Base-by-base conservation (phyloP, 208 protist species). In the Trypanosoma cruzi region DNA sequence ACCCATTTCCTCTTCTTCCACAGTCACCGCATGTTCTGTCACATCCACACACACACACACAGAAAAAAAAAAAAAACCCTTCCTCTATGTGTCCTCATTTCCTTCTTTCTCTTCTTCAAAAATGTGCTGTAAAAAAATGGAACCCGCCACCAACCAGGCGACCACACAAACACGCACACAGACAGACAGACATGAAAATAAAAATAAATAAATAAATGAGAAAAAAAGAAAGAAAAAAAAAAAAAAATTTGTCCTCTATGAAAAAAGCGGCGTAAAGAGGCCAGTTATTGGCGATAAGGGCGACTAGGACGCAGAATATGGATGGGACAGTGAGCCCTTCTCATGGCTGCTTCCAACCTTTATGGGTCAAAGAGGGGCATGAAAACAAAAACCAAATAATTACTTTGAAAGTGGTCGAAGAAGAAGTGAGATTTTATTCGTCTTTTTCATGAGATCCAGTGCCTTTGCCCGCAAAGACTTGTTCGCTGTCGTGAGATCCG, bases 391-490 rank as follows among this genome's bases (percentile, higher is more conserved):
- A 24, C 31, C 40, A 13, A 34, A 32, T 36, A 28, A 26, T 22
- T 67, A 73, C 28, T 60, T 73, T 18, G 52, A 14, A 63, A 75
- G n/a, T 18, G 16, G 53, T n/a, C 62, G 49, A 60, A 75, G 62
- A 37, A 68, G 42, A 49, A 75, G 49, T 59, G 62, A 64, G 3
- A 75, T 55, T 29, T 75, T 75, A 24, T 55, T 68, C 31, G 70
- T 11, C 46, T 77, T 81, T 31, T 89, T 89, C 14, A 90, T 77
- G 22, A 71, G 40, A 24, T 85, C 72, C 69, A 87, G 29, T 11
- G 72, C 76, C 48, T 80, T 82, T 20, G 71, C 54, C 73, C 81
- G 71, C 8, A 64, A 49, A 20, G 55, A 20, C 58, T 78, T 86
- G 40, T 5, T 69, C 32, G 79, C 70, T 13, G 64, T 40, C 14